Percentiles rank a stretch among this genome's conserved stretches.
These are phyloP conservation scores for Vachellia pachyceras DNA, from an alignment of 306 rosid genomes.

Conservation along the genomic window DNA sequence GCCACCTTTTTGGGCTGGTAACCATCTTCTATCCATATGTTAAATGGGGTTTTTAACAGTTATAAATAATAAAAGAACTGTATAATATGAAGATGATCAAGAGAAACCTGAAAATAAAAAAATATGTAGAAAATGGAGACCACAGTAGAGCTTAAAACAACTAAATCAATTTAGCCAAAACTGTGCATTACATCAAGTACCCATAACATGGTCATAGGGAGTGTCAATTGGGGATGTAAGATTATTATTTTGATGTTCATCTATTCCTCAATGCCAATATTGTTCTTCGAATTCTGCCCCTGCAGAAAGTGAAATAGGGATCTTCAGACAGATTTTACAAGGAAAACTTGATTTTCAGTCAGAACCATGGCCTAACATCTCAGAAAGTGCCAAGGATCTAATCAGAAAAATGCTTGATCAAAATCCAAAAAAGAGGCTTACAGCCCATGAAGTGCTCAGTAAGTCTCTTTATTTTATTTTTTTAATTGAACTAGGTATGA, in stretches of 20 bases:
- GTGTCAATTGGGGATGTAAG: slow-evolving; percentile 9
- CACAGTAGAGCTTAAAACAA: not conserved
- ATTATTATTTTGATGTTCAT: slow-evolving; percentile 32
- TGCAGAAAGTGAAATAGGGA: slow-evolving; percentile 61
- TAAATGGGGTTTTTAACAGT: not conserved
- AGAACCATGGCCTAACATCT: slow-evolving; percentile 68
- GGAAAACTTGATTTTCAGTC: slow-evolving; percentile 66
- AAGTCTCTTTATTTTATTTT: slow-evolving; percentile 36
- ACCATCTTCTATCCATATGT: slow-evolving; percentile 28
- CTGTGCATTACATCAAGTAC: not conserved
- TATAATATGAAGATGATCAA: not conserved
- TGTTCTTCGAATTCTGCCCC: slow-evolving; percentile 27
- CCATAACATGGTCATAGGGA: not conserved
- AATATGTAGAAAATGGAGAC: not conserved
- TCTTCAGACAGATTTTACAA: slow-evolving; percentile 58
- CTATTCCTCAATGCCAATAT: slow-evolving; percentile 24
- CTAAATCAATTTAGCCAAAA: not conserved
- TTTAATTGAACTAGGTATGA: not conserved
- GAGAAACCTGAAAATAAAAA: not conserved
- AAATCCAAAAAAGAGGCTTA: slow-evolving; percentile 58
- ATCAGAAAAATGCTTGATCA: slow-evolving; percentile 65
- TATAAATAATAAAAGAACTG: not conserved
- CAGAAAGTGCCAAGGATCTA: slow-evolving; percentile 68
- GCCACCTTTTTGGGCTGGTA: slow-evolving; percentile 80
- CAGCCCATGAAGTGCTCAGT: slow-evolving; percentile 61